Conservation (phyloP, 768 basidiomycete species). For the Favolaschia claudopus region DNA sequence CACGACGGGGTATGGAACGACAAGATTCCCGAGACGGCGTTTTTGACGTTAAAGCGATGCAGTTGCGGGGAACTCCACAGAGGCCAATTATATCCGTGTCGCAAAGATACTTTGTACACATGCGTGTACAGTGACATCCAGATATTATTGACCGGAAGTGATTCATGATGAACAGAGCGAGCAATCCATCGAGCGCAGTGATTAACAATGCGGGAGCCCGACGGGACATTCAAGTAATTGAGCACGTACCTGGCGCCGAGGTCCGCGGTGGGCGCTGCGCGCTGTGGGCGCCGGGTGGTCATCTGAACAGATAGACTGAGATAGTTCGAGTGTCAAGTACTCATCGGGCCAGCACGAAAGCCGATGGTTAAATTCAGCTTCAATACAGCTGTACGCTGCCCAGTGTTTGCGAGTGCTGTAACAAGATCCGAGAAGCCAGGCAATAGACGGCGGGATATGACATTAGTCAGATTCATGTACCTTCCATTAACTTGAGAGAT, state of each 20-base stretch:
- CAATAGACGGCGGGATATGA: not conserved
- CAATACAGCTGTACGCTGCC: not conserved
- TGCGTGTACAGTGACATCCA: not conserved
- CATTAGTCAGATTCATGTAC: not conserved
- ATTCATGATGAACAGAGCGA: not conserved
- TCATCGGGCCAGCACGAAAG: not conserved
- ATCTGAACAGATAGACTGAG: not conserved
- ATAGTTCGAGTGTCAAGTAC: not conserved
- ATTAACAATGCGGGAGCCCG: conserved; percentile 7
- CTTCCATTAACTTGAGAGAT: not conserved
- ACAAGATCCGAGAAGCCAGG: conserved; percentile 3
- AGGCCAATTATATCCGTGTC: not conserved
- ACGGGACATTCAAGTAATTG: conserved; percentile 8
- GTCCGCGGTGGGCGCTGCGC: conserved; percentile 11
- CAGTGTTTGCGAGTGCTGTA: not conserved
- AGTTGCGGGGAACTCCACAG: conserved; percentile 21
- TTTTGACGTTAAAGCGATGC: conserved; percentile 21
- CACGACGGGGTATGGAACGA: conserved; percentile 7
- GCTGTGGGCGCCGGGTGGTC: conserved; percentile 8
- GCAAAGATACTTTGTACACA: not conserved
- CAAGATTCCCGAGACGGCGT: not conserved
- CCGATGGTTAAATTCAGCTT: not conserved
- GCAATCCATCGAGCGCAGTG: not conserved
- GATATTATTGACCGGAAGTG: not conserved
- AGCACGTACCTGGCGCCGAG: conserved; percentile 3